A percentile compares a stretch with the other conserved stretches of the same genome.
phyloP scores from a whole-genome alignment of 1,284 basidiomycete species.

The Naganishia sp. region DNA sequence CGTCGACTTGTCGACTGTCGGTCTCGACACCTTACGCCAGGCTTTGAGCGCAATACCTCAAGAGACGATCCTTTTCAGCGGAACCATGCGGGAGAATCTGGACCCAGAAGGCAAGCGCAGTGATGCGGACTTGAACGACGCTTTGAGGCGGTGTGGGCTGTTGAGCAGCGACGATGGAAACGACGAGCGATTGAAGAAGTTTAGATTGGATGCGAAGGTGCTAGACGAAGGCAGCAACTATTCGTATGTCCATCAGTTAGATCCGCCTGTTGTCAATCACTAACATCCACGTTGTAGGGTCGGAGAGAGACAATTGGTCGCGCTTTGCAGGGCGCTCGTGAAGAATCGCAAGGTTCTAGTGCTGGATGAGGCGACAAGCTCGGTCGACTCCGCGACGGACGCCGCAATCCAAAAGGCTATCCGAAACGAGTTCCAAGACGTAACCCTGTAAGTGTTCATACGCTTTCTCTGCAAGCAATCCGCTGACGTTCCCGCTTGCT shows the following conservation, averaged over 20 bases:
- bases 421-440: conserved; percentile 63
- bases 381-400: conserved; percentile 70
- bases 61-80: conserved; percentile 47
- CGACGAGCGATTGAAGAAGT: conserved; percentile 56
- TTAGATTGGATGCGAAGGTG: conserved; percentile 60
- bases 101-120: conserved; percentile 60
- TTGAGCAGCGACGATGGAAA: conserved; percentile 54
- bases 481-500: background rate
- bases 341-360: conserved; percentile 69
- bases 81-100: conserved; percentile 44
- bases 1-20: conserved; percentile 59
- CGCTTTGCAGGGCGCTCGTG: conserved; percentile 69
- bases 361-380: conserved; percentile 56
- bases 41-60: conserved; percentile 64
- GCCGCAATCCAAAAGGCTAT: conserved; percentile 72
- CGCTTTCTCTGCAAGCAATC: too few species aligned
- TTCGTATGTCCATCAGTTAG: conserved; percentile 50
- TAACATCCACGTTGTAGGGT: conserved; percentile 57
- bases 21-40: conserved; percentile 62
- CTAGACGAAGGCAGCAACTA: conserved; percentile 43
- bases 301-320: conserved; percentile 58
- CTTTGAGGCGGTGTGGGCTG: conserved; percentile 58
- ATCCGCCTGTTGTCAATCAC: conserved; percentile 72
- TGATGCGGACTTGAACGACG: conserved; percentile 59
- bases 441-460: conserved; percentile 42